These are phyloP conservation scores for Ascoidea tarda DNA, from an alignment of 805 yeast genomes.

Conservation along the genomic window DNA sequence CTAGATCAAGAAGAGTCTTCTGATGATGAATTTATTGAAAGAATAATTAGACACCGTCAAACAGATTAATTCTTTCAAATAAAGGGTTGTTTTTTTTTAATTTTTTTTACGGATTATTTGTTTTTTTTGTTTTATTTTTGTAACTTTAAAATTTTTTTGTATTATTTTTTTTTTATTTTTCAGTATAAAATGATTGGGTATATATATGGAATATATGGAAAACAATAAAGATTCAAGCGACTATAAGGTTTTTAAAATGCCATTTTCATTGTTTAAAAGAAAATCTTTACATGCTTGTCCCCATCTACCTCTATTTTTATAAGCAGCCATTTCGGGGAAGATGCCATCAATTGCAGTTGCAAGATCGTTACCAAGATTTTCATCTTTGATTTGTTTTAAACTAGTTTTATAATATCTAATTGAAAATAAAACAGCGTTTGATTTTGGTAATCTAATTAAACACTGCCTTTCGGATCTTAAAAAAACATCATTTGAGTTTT, in stretches of 20 bases:
- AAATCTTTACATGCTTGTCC: background rate
- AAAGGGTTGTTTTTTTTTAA: too few species aligned
- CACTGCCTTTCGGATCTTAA: conserved; percentile 48
- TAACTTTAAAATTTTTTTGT: too few species aligned
- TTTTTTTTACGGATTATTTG: too few species aligned
- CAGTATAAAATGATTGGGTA: too few species aligned
- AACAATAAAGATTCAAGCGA: too few species aligned
- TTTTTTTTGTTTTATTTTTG: too few species aligned
- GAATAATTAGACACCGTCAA: conserved; percentile 38
- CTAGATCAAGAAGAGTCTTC: conserved; percentile 22
- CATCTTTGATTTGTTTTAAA: conserved; percentile 20
- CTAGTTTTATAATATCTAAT: conserved; percentile 37
- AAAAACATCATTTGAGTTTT: conserved; percentile 25
- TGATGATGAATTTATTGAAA: conserved; percentile 40
- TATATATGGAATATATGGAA: too few species aligned
- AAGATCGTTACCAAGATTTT: conserved; percentile 8
- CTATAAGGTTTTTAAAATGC: too few species aligned
- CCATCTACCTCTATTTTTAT: background rate
- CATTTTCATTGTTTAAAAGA: too few species aligned
- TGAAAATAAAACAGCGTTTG: conserved; percentile 32
- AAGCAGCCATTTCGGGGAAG: background rate
- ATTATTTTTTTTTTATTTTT: too few species aligned
- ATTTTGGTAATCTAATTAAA: conserved; percentile 35
- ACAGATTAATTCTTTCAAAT: too few species aligned
- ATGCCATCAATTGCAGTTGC: background rate